Conservation (phyloP, 257 asterid genomes). For the Plantago major region DNA sequence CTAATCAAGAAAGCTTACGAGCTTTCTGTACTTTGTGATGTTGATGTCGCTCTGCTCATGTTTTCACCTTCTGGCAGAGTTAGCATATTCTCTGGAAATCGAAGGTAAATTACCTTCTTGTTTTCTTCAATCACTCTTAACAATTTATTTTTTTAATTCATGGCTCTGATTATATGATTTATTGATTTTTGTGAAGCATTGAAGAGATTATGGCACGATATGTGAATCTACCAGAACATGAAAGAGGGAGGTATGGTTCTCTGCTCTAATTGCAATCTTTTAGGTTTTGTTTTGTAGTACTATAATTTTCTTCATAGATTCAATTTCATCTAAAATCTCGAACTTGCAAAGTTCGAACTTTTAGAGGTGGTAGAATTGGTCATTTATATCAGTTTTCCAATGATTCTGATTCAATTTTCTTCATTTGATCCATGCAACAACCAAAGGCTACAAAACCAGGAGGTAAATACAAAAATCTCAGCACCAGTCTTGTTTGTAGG, state of each 20-base stretch:
- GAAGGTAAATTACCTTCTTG: conserved; percentile 46
- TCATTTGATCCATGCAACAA: conserved; percentile 26
- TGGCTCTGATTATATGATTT: not conserved
- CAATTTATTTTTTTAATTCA: too few species aligned
- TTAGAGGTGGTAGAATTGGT: too few species aligned
- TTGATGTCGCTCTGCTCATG: conserved; percentile 92
- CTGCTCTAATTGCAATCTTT: not conserved
- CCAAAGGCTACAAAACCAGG: conserved; percentile 79
- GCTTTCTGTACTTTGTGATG: conserved; percentile 94
- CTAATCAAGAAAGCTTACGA: conserved; percentile 96
- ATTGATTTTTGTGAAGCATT: conserved; percentile 37
- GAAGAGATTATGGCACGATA: conserved; percentile 70
- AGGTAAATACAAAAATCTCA: conserved; percentile 35
- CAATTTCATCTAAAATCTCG: not conserved
- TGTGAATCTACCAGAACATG: conserved; percentile 83
- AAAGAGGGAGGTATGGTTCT: conserved; percentile 60
- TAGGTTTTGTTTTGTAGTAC: conserved; percentile 2
- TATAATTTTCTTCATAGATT: conserved; percentile 2
- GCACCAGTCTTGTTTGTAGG: not conserved
- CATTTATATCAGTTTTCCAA: too few species aligned
- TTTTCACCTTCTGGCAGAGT: conserved; percentile 93
- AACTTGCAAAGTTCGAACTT: too few species aligned
- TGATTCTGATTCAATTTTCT: too few species aligned
- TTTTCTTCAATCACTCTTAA: too few species aligned
- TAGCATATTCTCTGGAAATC: conserved; percentile 67